These are phyloP conservation scores for Talaromyces liani DNA, from an alignment of 495 filamentous ascomycete species.

Conservation along the genomic window DNA sequence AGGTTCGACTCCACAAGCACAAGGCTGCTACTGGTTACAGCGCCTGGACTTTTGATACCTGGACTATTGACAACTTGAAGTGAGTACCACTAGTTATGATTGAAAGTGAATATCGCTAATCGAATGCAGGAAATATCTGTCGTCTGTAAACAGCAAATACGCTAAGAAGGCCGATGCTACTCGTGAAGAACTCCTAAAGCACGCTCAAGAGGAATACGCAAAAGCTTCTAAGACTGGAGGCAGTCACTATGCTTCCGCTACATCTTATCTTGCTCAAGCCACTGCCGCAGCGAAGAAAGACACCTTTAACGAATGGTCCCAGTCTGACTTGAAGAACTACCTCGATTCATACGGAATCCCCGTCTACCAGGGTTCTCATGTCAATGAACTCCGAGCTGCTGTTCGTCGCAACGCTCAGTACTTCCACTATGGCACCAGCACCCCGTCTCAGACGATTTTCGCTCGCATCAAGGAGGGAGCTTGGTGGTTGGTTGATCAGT, in stretches of 20 bases:
- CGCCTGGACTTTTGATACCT: conserved; percentile 82
- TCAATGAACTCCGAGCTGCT: conserved; percentile 57
- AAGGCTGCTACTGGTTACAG: conserved; percentile 64
- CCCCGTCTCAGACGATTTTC: conserved; percentile 55
- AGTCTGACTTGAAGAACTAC: conserved; percentile 72
- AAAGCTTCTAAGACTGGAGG: conserved; percentile 66
- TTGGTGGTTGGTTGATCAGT: conserved; percentile 53
- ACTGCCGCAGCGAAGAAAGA: conserved; percentile 62
- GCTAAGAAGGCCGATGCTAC: conserved; percentile 56
- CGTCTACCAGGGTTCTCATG: conserved; percentile 59
- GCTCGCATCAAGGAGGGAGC: conserved; percentile 52
- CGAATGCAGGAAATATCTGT: conserved; percentile 54
- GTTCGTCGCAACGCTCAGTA: conserved; percentile 67
- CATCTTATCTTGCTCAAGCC: conserved; percentile 60
- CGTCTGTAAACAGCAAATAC: conserved; percentile 59
- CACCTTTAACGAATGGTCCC: conserved; percentile 75
- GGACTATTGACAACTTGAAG: conserved; percentile 69
- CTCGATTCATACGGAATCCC: conserved; percentile 75
- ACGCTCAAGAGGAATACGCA: conserved; percentile 63
- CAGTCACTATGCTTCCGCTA: conserved; percentile 61
- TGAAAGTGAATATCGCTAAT: conserved; percentile 14
- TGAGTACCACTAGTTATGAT: conserved; percentile 20
- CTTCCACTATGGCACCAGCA: conserved; percentile 70
- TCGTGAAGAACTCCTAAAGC: conserved; percentile 63
- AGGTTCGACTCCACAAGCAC: conserved; percentile 65